A percentile compares a stretch with the other conserved stretches of the same genome.
These are phyloP conservation scores for Erodium moschatum DNA, from an alignment of 441 rosid species.

Conservation along the genomic window DNA sequence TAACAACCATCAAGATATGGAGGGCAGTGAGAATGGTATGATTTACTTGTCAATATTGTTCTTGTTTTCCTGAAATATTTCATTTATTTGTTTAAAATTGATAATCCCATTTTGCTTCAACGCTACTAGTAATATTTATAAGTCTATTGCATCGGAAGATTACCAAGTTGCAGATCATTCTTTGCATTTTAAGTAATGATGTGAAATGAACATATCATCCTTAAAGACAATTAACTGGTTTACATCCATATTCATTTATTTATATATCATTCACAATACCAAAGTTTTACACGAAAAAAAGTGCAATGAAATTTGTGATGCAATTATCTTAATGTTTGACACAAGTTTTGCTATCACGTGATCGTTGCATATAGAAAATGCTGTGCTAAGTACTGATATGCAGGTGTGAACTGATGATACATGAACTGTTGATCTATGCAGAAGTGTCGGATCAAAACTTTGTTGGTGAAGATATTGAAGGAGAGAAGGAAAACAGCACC, in stretches of 20 bases:
- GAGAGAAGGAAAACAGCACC: conserved; percentile 13
- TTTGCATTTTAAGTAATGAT: too few relatives aligned
- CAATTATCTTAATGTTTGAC: not conserved
- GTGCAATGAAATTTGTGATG: not conserved
- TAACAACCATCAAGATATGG: conserved; percentile 12
- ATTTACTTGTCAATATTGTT: not conserved
- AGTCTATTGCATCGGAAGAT: too few relatives aligned
- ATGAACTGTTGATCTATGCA: conserved; percentile 17
- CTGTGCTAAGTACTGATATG: not conserved
- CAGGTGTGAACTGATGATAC: not conserved
- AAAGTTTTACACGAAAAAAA: not conserved
- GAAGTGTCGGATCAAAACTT: conserved; percentile 44
- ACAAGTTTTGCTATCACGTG: not conserved
- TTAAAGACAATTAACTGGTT: not conserved
- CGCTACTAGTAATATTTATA: too few relatives aligned
- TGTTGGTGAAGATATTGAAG: conserved; percentile 28
- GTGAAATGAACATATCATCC: too few relatives aligned
- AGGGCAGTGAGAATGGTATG: conserved; percentile 27
- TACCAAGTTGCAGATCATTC: too few relatives aligned
- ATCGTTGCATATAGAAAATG: not conserved
- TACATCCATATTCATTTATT: not conserved
- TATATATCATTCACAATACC: not conserved
- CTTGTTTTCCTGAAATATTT: not conserved
- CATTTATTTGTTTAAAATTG: too few relatives aligned
- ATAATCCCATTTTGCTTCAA: too few relatives aligned